phyloP scores from a whole-genome alignment of 768 basidiomycete genomes.

The Lactarius sanguifluus region DNA sequence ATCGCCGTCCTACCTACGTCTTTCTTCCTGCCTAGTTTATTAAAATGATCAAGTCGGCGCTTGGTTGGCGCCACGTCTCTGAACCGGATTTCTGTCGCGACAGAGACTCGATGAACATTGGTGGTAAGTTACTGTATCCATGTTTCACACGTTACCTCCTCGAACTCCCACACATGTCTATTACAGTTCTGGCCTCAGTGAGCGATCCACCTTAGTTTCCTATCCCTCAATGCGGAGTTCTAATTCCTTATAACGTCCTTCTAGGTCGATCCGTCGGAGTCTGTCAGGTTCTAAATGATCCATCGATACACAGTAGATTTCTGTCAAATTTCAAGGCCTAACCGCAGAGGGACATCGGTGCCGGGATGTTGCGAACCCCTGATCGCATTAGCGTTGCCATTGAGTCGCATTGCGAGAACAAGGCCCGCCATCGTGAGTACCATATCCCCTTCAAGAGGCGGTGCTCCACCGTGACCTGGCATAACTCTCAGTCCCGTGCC shows the following conservation, averaged over 20 bases:
- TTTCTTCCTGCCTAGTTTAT: not conserved
- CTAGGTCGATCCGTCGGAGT: not conserved
- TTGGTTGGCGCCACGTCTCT: too few species aligned
- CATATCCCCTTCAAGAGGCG: not conserved
- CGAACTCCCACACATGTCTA: not conserved
- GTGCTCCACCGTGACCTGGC: too few species aligned
- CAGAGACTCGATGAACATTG: not conserved
- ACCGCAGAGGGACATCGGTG: not conserved
- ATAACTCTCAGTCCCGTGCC: not conserved
- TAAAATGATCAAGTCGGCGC: not conserved
- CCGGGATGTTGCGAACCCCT: conserved; percentile 4
- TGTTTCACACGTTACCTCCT: not conserved
- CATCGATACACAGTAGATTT: not conserved
- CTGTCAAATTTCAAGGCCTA: not conserved
- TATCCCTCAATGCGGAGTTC: conserved; percentile 4
- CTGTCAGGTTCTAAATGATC: not conserved
- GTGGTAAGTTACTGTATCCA: not conserved
- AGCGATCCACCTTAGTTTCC: not conserved
- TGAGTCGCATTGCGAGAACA: not conserved
- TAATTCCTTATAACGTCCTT: not conserved
- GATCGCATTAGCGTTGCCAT: not conserved
- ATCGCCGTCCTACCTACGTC: not conserved
- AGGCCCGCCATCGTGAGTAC: not conserved
- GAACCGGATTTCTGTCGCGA: not conserved
- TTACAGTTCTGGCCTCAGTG: not conserved